A percentile compares a stretch with the other conserved stretches of the same genome.
phyloP scores from a whole-genome alignment of 208 protist genomes.

The Leishmania tropica region DNA sequence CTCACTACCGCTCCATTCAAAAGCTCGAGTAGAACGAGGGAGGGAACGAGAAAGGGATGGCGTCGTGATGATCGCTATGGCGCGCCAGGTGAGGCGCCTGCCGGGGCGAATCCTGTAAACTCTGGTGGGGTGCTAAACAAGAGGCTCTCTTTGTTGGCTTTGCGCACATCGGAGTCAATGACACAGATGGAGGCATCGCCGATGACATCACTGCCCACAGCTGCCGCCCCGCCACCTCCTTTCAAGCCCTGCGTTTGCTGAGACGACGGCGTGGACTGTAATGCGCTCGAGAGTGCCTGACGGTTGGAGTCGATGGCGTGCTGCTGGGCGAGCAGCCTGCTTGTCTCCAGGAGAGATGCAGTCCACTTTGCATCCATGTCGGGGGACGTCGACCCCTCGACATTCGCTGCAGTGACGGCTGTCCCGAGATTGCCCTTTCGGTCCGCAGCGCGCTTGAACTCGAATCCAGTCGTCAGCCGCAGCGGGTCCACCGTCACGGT shows the following conservation, averaged over 20 bases:
- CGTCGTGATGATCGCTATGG: background rate
- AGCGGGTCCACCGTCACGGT: conserved; percentile 67
- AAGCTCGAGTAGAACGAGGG: background rate
- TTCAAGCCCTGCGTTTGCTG: conserved; percentile 14
- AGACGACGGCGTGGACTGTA: conserved; percentile 25
- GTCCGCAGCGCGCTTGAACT: conserved; percentile 27
- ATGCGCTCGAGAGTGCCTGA: conserved; percentile 3
- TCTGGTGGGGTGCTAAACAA: conserved; percentile 79
- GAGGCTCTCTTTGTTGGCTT: conserved; percentile 39
- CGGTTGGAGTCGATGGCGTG: conserved; percentile 17
- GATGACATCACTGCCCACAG: background rate
- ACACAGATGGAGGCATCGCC: conserved; percentile 13
- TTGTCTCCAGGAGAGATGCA: conserved; percentile 25
- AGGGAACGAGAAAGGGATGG: background rate
- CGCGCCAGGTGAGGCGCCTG: conserved; percentile 1
- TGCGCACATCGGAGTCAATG: conserved; percentile 31
- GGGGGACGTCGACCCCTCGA: conserved; percentile 2
- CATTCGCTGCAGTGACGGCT: background rate
- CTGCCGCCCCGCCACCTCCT: background rate
- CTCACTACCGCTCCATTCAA: background rate
- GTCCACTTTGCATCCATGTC: conserved; percentile 24
- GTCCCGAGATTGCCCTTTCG: background rate
- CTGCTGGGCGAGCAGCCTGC: conserved; percentile 37
- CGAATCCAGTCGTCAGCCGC: conserved; percentile 53
- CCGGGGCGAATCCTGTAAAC: conserved; percentile 63